phyloP scores from a whole-genome alignment of 2,329 filamentous ascomycete genomes.

The Akanthomyces dipterigenus region DNA sequence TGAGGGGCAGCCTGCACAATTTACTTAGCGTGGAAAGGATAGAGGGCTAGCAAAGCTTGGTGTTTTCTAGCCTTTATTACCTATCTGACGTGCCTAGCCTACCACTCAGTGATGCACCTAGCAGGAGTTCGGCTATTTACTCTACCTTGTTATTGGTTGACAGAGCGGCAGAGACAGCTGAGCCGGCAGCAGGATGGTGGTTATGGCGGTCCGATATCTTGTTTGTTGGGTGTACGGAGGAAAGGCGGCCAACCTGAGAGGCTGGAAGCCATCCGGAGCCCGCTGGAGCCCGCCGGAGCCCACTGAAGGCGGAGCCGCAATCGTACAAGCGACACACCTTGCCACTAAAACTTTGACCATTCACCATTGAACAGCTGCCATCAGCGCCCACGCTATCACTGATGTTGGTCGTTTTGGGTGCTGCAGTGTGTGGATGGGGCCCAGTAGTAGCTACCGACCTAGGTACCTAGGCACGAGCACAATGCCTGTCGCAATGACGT shows the following conservation, averaged over 20 bases:
- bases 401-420: too few species aligned
- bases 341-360: too few species aligned
- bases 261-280: background rate
- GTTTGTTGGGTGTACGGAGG: constrained; percentile 1
- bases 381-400: background rate
- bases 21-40: background rate
- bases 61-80: background rate
- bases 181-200: background rate
- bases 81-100: too few species aligned
- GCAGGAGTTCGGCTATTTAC: too few species aligned
- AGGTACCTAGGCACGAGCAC: background rate
- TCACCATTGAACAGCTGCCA: too few species aligned
- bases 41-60: background rate
- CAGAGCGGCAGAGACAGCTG: too few species aligned
- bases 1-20: background rate
- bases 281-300: background rate
- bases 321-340: background rate
- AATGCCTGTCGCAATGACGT: constrained; percentile 2
- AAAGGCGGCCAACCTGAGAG: background rate
- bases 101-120: too few species aligned
- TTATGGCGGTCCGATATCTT: background rate
- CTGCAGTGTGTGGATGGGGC: too few species aligned
- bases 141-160: too few species aligned
- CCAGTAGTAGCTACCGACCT: too few species aligned
- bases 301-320: constrained; percentile 8